Conservation (phyloP, 2,329 filamentous ascomycete species). For the Fusarium irregulare region DNA sequence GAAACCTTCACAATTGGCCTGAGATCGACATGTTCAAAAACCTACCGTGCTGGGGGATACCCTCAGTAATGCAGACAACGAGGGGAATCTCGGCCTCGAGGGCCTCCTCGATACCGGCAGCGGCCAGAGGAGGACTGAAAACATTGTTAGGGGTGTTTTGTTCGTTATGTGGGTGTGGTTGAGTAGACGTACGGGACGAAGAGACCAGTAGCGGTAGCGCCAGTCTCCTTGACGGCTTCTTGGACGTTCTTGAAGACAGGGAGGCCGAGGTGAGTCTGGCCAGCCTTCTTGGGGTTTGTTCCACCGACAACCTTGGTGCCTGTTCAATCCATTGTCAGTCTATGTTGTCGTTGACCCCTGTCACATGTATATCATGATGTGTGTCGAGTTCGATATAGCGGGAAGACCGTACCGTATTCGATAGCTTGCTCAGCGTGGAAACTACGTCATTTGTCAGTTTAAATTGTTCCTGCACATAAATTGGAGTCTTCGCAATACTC, state of each 20-base stretch:
- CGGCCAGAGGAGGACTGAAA: constrained; percentile 86
- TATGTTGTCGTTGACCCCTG: constrained; percentile 30
- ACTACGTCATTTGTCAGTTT: constrained; percentile 59
- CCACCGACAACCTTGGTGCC: constrained; percentile 98
- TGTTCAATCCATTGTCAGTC: constrained; percentile 54
- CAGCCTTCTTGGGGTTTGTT: constrained; percentile 99
- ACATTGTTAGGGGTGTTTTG: constrained; percentile 21
- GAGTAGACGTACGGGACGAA: constrained; percentile 83
- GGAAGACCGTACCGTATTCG: constrained; percentile 82
- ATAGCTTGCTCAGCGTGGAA: constrained; percentile 99
- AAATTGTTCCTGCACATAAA: neutral
- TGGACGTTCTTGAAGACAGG: constrained; percentile 92
- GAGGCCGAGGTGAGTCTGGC: constrained; percentile 85
- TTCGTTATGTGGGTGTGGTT: constrained; percentile 3
- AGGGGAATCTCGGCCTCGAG: constrained; percentile 92
- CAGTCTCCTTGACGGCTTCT: constrained; percentile 90
- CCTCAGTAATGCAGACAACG: constrained; percentile 97
- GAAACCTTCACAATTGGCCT: constrained; percentile 16
- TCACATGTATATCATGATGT: constrained; percentile 47
- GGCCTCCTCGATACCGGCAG: constrained; percentile 96
- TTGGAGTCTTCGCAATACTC: constrained; percentile 54
- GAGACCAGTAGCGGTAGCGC: constrained; percentile 91
- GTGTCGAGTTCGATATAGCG: constrained; percentile 34
- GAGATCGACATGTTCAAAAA: constrained; percentile 30
- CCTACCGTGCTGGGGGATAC: constrained; percentile 95